Evolutionary conservation across 2,329 filamentous ascomycete genomes (phyloP).

Genomic region (Dothideomycetes sp.): DNA sequence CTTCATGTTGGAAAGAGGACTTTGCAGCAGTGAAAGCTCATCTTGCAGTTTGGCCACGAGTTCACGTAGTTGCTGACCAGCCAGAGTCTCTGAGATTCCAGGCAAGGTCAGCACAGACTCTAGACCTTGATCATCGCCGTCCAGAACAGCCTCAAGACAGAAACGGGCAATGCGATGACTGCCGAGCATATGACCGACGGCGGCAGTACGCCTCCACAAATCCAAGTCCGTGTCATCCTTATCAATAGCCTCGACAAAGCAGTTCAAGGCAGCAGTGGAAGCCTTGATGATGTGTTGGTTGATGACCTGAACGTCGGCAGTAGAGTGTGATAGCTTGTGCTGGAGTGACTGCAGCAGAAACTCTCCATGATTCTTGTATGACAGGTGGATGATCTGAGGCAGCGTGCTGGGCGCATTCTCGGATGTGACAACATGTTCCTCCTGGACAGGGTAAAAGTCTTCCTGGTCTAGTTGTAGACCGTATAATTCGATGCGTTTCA

Average conservation of each 20-base stretch:
- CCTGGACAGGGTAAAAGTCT: slow-evolving; percentile 19
- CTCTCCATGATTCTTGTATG: slow-evolving; percentile 92
- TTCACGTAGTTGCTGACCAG: slow-evolving; percentile 41
- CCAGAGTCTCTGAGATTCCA: slow-evolving; percentile 48
- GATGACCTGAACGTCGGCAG: neutral
- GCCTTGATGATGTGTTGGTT: slow-evolving; percentile 23
- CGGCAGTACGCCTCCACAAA: slow-evolving; percentile 52
- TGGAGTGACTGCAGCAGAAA: slow-evolving; percentile 72
- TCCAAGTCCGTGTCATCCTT: slow-evolving; percentile 57
- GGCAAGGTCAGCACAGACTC: slow-evolving; percentile 47
- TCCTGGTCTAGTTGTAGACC: slow-evolving; percentile 36
- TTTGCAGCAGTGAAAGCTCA: slow-evolving; percentile 44
- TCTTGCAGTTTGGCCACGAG: slow-evolving; percentile 46
- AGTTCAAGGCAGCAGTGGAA: slow-evolving; percentile 38
- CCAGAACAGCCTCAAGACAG: slow-evolving; percentile 55
- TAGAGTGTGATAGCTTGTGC: slow-evolving; percentile 29
- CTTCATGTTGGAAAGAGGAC: slow-evolving; percentile 41
- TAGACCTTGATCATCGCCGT: slow-evolving; percentile 50
- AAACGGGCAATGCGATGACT: slow-evolving; percentile 52
- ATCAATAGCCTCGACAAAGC: slow-evolving; percentile 54
- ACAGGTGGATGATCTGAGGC: slow-evolving; percentile 81
- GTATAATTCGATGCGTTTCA: slow-evolving; percentile 57
- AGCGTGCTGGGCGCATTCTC: slow-evolving; percentile 73
- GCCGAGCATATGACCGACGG: slow-evolving; percentile 47
- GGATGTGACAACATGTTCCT: slow-evolving; percentile 30